Base-by-base conservation (phyloP, 2,329 filamentous ascomycete genomes). In the Aspergillus sp. region DNA sequence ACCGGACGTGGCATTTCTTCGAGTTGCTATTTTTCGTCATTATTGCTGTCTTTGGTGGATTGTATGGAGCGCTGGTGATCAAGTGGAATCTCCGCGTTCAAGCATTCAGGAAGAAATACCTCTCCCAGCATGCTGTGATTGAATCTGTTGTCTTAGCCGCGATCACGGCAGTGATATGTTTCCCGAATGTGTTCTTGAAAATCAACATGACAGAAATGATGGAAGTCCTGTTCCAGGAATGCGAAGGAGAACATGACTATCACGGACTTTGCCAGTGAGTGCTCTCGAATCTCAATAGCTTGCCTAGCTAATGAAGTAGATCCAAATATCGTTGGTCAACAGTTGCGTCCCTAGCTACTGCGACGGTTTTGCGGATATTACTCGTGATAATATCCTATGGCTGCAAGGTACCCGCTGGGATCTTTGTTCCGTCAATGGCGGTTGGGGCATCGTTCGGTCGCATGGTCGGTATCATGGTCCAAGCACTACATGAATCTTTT, bases 181-280 rank as follows among this genome's bases (percentile, higher is more conserved):
- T 96, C 69, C 95, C 93, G 1, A 99, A 99, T 67, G 92, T 90
- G 73, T 98, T 99, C 64, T 73, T 99, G 56, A 84, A 91, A 55
- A 97, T 98, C 67, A 96, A 99, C 76, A 98, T 99, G 95, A 97
- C 95, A 0, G 93, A 98, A 78, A 96, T 92, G 79, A 98, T 99
- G 95, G 93, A 98, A 73, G 96, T 97, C 62, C 79, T 99, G 11
- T 99, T 99, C 73, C 83, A 90, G 14, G 95, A 99, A 71, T 99
- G 95, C 66, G 91, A 96, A 70, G 91, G 90, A 5, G 88, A 83
- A 19, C 90, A 96, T 71, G 91, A 93, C 70, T 97, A 96, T 66
- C 86, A 96, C 62, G 90, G 90, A 6, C 84, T 99, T 15, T 99
- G 95, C 82, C 90, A 97, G 73, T 84, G 77, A 73, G 80, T 72